Evolutionary conservation across 768 basidiomycete genomes (phyloP).

Genomic region (Termitomyces sp.): DNA sequence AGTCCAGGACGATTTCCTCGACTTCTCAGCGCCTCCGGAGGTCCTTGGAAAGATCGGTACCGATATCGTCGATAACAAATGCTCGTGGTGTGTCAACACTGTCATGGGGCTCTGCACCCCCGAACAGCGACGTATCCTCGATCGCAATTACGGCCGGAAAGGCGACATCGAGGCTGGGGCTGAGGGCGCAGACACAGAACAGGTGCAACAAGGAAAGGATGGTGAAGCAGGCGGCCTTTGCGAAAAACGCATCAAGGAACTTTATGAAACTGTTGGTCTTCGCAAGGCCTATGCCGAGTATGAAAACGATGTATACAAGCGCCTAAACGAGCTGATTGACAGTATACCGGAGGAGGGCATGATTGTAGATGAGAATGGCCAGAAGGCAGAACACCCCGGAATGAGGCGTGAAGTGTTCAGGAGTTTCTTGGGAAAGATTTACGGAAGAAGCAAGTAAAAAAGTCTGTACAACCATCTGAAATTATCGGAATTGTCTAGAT

Average conservation of each 20-base stretch:
- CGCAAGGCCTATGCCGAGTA: slow-evolving; percentile 66
- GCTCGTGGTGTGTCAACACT: slow-evolving; percentile 92
- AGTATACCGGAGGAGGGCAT: slow-evolving; percentile 55
- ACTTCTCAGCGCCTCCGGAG: slow-evolving; percentile 86
- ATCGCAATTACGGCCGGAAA: slow-evolving; percentile 46
- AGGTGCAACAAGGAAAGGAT: slow-evolving; percentile 11
- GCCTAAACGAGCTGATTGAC: slow-evolving; percentile 65
- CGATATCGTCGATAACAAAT: slow-evolving; percentile 98
- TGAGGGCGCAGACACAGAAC: slow-evolving; percentile 13
- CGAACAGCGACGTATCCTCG: slow-evolving; percentile 53
- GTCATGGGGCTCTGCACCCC: slow-evolving; percentile 58
- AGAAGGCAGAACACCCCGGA: slow-evolving; percentile 19
- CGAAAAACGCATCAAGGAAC: slow-evolving; percentile 35
- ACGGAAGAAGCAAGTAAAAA: slow-evolving; percentile 52
- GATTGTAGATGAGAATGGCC: slow-evolving; percentile 23
- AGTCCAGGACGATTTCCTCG: slow-evolving; percentile 95
- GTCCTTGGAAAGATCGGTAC: slow-evolving; percentile 96
- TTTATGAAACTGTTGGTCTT: slow-evolving; percentile 71
- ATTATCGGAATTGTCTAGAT: neutral
- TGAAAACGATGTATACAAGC: slow-evolving; percentile 67
- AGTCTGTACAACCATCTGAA: neutral
- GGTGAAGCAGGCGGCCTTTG: slow-evolving; percentile 47
- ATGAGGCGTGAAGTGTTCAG: slow-evolving; percentile 70
- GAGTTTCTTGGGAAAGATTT: slow-evolving; percentile 86
- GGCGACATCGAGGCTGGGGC: slow-evolving; percentile 21